Conservation (phyloP, 768 basidiomycete species). For the Kwoniella dejecticola region DNA sequence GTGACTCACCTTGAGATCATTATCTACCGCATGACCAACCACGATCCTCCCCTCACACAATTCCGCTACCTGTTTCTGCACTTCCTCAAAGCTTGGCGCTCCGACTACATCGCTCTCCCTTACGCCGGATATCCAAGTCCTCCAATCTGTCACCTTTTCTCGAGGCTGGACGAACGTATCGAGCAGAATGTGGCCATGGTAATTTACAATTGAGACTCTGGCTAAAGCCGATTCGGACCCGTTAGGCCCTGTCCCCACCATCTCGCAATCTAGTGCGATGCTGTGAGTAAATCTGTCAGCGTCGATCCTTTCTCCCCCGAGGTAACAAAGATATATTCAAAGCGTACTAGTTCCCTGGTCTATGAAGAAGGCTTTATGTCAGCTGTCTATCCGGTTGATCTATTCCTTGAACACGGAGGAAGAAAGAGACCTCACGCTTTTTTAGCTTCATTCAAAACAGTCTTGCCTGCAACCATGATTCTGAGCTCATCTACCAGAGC, state of each 20-base stretch:
- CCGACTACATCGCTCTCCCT: slow-evolving; percentile 71
- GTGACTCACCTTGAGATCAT: slow-evolving; percentile 76
- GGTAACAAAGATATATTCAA: neutral
- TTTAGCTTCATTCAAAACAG: slow-evolving; percentile 44
- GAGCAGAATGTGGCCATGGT: slow-evolving; percentile 72
- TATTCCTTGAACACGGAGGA: neutral
- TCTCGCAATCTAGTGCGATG: slow-evolving; percentile 90
- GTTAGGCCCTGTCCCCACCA: slow-evolving; percentile 91
- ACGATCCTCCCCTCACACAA: slow-evolving; percentile 75
- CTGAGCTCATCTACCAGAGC: slow-evolving; percentile 47
- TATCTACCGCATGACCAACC: slow-evolving; percentile 86
- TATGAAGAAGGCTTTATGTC: no score
- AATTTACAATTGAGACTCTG: slow-evolving; percentile 87
- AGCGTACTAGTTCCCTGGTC: slow-evolving; percentile 50
- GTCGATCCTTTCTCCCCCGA: slow-evolving; percentile 4
- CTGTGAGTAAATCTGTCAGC: slow-evolving; percentile 57
- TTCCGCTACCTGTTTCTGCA: slow-evolving; percentile 76
- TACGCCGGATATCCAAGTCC: slow-evolving; percentile 87
- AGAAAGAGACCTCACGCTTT: slow-evolving; percentile 41
- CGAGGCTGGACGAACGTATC: slow-evolving; percentile 85
- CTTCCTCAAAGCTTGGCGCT: slow-evolving; percentile 74
- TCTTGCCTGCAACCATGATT: slow-evolving; percentile 50
- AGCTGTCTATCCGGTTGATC: no score
- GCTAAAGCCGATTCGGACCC: slow-evolving; percentile 82
- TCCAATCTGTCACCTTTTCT: slow-evolving; percentile 87